These are phyloP conservation scores for Trichoderma koningiopsis DNA, from an alignment of 2,329 filamentous ascomycete species.

Conservation along the genomic window DNA sequence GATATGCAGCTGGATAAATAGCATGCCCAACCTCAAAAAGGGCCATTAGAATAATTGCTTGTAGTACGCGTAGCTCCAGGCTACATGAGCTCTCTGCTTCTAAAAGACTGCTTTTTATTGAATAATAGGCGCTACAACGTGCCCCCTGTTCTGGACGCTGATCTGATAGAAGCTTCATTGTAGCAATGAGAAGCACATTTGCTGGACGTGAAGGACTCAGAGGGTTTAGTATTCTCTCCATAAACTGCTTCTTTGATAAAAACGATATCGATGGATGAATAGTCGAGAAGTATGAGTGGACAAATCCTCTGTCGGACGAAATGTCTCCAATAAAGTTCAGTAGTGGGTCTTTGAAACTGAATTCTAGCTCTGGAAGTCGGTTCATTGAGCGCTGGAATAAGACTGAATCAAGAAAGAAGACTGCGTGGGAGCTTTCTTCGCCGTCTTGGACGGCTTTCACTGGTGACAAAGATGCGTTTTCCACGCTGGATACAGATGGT, in stretches of 20 bases:
- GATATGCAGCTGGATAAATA: constrained; percentile 5
- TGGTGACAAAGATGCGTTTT: neutral
- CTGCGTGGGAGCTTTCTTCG: neutral
- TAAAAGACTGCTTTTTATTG: neutral
- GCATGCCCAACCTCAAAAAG: constrained; percentile 7
- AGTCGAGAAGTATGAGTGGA: neutral
- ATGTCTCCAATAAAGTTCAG: neutral
- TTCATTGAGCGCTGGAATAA: constrained; percentile 2
- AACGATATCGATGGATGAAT: constrained; percentile 1
- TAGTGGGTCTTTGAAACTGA: neutral
- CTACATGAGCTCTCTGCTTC: neutral
- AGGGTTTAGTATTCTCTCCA: neutral
- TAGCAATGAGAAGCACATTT: neutral
- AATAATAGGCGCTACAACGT: neutral
- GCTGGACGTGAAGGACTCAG: neutral
- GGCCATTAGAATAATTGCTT: constrained; percentile 1
- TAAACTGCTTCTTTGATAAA: constrained; percentile 8
- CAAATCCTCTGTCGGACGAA: neutral
- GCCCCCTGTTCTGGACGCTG: neutral
- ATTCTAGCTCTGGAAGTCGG: neutral
- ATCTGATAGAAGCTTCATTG: constrained; percentile 3
- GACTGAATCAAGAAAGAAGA: constrained; percentile 10
- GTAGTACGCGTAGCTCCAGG: neutral
- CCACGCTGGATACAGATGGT: neutral
- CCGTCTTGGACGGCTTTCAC: neutral